Evolutionary conservation across 225 moss, liverwort and hornwort genomes (phyloP).

Genomic region (Polytrichum formosum): DNA sequence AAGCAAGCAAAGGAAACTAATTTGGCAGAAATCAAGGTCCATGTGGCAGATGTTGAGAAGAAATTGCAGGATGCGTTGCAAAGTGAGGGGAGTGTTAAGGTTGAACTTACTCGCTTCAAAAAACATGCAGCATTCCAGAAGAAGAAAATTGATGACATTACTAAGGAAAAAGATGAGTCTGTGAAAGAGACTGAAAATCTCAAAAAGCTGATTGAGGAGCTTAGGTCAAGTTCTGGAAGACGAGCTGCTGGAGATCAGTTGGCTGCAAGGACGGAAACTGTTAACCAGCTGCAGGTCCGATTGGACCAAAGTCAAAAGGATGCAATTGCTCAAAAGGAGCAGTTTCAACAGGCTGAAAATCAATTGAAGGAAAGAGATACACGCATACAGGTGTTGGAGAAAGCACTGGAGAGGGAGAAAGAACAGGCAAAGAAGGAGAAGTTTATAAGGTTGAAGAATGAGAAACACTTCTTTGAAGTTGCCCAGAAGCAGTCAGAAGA

Average conservation of each 20-base stretch:
- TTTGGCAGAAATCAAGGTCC: conserved; percentile 49
- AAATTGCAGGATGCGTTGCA: conserved; percentile 64
- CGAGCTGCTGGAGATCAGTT: conserved; percentile 50
- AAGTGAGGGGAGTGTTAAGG: conserved; percentile 50
- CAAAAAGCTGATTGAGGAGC: conserved; percentile 81
- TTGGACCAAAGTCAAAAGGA: conserved; percentile 66
- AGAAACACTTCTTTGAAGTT: conserved; percentile 70
- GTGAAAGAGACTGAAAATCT: conserved; percentile 59
- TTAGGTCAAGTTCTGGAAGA: conserved; percentile 63
- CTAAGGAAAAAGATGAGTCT: conserved; percentile 84
- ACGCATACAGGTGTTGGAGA: conserved; percentile 97
- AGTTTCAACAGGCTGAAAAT: conserved; percentile 70
- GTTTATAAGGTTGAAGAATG: conserved; percentile 63
- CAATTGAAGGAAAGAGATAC: conserved; percentile 73
- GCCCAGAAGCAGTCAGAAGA: conserved; percentile 72
- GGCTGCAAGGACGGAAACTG: conserved; percentile 18
- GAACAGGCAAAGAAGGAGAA: conserved; percentile 73
- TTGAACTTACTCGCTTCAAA: conserved; percentile 78
- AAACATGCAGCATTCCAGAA: conserved; percentile 85
- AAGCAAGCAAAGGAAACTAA: conserved; percentile 29
- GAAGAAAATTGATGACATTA: conserved; percentile 77
- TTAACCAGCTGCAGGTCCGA: conserved; percentile 44
- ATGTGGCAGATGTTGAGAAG: conserved; percentile 58
- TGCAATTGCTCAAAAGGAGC: conserved; percentile 68
- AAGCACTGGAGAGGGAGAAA: conserved; percentile 82